phyloP scores from a whole-genome alignment of 2,329 filamentous ascomycete genomes.

The Berkeleyomyces rouxiae region DNA sequence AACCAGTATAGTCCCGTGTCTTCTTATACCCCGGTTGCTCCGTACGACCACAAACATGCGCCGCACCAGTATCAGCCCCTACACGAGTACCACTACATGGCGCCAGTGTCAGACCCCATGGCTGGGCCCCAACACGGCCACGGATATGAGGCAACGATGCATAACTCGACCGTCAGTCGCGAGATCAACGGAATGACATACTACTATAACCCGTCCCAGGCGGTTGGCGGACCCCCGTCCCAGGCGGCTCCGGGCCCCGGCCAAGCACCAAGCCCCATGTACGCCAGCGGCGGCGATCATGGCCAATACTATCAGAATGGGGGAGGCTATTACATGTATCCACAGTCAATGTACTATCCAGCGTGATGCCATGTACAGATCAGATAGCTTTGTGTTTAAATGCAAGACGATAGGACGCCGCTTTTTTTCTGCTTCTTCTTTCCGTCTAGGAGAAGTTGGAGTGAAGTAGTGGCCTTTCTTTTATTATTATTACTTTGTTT shows the following conservation, averaged over 20 bases:
- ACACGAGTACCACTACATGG: conserved; percentile 12
- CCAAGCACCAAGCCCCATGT: not conserved
- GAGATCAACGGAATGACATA: conserved; percentile 94
- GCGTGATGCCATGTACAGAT: not conserved
- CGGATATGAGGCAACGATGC: not conserved
- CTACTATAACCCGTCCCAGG: conserved; percentile 41
- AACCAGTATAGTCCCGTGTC: not conserved
- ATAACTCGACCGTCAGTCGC: conserved; percentile 41
- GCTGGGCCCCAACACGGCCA: not conserved
- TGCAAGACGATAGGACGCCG: not conserved
- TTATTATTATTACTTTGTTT: not conserved
- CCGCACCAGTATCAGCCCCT: conserved; percentile 26
- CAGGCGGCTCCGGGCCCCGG: not conserved
- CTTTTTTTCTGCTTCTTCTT: not conserved
- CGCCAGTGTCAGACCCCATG: conserved; percentile 27
- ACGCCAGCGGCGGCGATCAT: not conserved
- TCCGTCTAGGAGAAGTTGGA: conserved; percentile 9
- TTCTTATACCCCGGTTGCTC: not conserved
- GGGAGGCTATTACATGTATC: not conserved
- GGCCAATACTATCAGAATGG: not conserved
- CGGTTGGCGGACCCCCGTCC: too few relatives aligned
- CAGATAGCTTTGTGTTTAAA: not conserved
- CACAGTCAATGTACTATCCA: not conserved
- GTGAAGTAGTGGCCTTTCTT: not conserved
- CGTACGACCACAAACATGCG: not conserved